These are phyloP conservation scores for Schwanniomyces vanrijiae DNA, from an alignment of 805 yeast species.

Conservation along the genomic window DNA sequence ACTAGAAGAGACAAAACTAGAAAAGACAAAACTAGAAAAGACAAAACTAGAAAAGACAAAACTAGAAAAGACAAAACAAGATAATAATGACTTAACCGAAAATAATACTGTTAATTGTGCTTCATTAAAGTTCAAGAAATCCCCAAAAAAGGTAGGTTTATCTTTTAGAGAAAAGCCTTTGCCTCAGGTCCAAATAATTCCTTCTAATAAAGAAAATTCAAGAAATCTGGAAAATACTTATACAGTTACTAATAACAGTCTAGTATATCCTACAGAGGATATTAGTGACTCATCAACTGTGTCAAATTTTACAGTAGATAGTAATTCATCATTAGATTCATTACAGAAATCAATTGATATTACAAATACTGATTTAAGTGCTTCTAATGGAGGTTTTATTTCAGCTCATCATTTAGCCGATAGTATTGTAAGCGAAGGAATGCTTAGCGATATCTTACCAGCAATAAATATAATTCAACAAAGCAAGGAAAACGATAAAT, in stretches of 20 bases:
- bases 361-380: slow-evolving; percentile 1
- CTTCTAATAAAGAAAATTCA: too few relatives aligned
- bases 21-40: too few relatives aligned
- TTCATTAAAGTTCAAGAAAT: too few relatives aligned
- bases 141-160: too few relatives aligned
- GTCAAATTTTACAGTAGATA: neutral
- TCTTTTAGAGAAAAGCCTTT: too few relatives aligned
- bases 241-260: neutral
- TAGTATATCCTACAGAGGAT: neutral
- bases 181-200: too few relatives aligned
- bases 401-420: neutral
- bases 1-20: too few relatives aligned
- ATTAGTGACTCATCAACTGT: neutral
- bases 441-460: neutral
- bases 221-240: too few relatives aligned
- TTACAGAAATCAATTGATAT: slow-evolving; percentile 26
- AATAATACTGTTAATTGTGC: too few relatives aligned
- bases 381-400: neutral
- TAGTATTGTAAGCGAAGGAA: neutral
- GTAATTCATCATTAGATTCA: slow-evolving; percentile 26
- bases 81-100: too few relatives aligned
- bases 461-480: neutral
- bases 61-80: too few relatives aligned
- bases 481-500: neutral
- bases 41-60: too few relatives aligned